A percentile compares a stretch with the other conserved stretches of the same genome.
phyloP scores from a whole-genome alignment of 495 filamentous ascomycete species.

The Mytilinidion resinicola region DNA sequence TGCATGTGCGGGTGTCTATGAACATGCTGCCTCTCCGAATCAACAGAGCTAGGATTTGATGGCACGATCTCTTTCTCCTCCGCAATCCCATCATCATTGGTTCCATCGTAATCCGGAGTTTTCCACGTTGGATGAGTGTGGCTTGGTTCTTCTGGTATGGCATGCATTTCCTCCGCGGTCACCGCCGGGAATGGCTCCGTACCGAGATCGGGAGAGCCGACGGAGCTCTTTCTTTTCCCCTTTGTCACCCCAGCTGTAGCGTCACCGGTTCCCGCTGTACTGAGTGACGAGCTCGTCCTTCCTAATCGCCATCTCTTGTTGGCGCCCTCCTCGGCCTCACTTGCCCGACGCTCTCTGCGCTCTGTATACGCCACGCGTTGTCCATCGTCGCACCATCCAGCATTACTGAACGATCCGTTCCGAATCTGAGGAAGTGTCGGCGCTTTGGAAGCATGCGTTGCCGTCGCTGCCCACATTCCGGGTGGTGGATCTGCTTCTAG shows the following conservation, averaged over 20 bases:
- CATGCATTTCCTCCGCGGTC: slow-evolving; percentile 23
- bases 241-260: not conserved
- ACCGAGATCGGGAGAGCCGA: slow-evolving; percentile 1
- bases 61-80: not conserved
- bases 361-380: slow-evolving; percentile 22
- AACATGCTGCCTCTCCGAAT: not conserved
- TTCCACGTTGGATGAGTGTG: not conserved
- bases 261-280: not conserved
- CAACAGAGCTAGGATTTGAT: not conserved
- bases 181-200: slow-evolving; percentile 25
- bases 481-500: slow-evolving; percentile 44
- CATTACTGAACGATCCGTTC: slow-evolving; percentile 33
- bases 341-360: slow-evolving; percentile 14
- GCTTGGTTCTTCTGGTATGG: not conserved
- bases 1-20: no score
- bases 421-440: slow-evolving; percentile 42
- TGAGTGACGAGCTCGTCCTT: slow-evolving; percentile 1
- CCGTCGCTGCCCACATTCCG: slow-evolving; percentile 50
- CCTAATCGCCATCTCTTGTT: slow-evolving; percentile 7
- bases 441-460: slow-evolving; percentile 36
- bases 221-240: not conserved
- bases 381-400: slow-evolving; percentile 38
- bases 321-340: slow-evolving; percentile 13
- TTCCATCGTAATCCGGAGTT: slow-evolving; percentile 6
- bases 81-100: slow-evolving; percentile 1